These are phyloP conservation scores for Astrothelium subdiscretum DNA, from an alignment of 495 filamentous ascomycete species.

Conservation along the genomic window DNA sequence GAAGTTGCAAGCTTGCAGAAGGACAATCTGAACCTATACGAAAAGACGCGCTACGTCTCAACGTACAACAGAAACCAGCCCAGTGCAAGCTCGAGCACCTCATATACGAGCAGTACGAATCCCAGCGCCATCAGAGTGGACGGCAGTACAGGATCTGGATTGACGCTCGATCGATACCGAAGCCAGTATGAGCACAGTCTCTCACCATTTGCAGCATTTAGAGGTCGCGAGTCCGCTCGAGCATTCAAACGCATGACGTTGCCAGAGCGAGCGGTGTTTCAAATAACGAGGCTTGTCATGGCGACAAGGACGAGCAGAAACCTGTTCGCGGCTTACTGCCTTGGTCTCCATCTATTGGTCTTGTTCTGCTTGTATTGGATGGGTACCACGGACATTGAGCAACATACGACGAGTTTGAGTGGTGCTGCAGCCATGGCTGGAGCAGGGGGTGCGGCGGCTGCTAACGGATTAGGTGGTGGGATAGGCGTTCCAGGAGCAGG, in stretches of 20 bases:
- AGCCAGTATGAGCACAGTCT: constrained; percentile 91
- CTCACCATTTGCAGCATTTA: constrained; percentile 89
- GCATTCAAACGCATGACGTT: constrained; percentile 94
- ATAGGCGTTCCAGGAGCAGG: constrained; percentile 20
- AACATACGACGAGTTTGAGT: constrained; percentile 38
- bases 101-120: constrained; percentile 63
- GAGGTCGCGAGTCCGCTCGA: constrained; percentile 77
- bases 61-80: constrained; percentile 59
- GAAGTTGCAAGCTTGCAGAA: constrained; percentile 88
- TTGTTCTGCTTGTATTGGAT: constrained; percentile 79
- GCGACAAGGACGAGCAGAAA: constrained; percentile 85
- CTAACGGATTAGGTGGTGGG: constrained; percentile 17
- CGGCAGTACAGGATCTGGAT: constrained; percentile 47
- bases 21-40: constrained; percentile 93
- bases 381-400: constrained; percentile 38
- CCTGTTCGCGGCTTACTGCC: constrained; percentile 88
- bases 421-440: constrained; percentile 28
- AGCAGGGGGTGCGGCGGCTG: constrained; percentile 34
- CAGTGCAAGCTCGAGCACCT: constrained; percentile 48
- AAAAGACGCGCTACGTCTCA: constrained; percentile 94
- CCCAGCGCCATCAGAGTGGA: constrained; percentile 55
- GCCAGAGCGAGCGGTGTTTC: constrained; percentile 81
- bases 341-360: constrained; percentile 76
- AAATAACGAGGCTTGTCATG: constrained; percentile 79
- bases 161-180: constrained; percentile 75